A percentile compares a stretch with the other conserved stretches of the same genome.
Evolutionary conservation across 78 protist genomes (phyloP).

Genomic region (Dictyostelium brefeldianum): DNA sequence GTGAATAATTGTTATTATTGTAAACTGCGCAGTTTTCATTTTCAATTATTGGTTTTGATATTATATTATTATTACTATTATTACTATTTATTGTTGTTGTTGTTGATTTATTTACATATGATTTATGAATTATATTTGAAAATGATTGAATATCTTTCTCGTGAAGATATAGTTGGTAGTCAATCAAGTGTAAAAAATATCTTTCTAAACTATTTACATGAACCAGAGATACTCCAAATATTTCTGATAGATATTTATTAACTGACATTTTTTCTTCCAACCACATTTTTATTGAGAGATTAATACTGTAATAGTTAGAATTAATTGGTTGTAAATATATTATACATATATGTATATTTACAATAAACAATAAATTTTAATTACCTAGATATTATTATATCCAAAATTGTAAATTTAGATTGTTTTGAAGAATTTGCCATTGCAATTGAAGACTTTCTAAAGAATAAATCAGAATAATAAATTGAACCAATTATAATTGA

Average conservation of each 20-base stretch:
- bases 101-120: not conserved
- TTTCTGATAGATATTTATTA: slow-evolving; percentile 63
- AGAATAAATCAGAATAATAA: slow-evolving; percentile 60
- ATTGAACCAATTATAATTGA: slow-evolving; percentile 45
- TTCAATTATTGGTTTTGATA: not conserved
- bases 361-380: not conserved
- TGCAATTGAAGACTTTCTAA: not conserved
- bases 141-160: slow-evolving; percentile 54
- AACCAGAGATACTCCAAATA: slow-evolving; percentile 36
- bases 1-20: not conserved
- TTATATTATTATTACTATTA: not conserved
- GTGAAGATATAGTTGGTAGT: slow-evolving; percentile 61
- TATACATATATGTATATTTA: not conserved
- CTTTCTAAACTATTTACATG: slow-evolving; percentile 36
- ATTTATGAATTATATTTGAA: slow-evolving; percentile 41
- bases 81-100: not conserved
- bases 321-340: no score
- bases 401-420: slow-evolving; percentile 18
- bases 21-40: not conserved
- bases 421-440: not conserved
- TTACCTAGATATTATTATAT: slow-evolving; percentile 27
- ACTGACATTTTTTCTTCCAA: slow-evolving; percentile 77
- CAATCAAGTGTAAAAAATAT: slow-evolving; percentile 26
- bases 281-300: slow-evolving; percentile 62
- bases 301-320: slow-evolving; percentile 11